A percentile compares a stretch with the other conserved stretches of the same genome.
These are phyloP conservation scores for Gynandropsis gynandra DNA, from an alignment of 345 rosid species.

Conservation along the genomic window DNA sequence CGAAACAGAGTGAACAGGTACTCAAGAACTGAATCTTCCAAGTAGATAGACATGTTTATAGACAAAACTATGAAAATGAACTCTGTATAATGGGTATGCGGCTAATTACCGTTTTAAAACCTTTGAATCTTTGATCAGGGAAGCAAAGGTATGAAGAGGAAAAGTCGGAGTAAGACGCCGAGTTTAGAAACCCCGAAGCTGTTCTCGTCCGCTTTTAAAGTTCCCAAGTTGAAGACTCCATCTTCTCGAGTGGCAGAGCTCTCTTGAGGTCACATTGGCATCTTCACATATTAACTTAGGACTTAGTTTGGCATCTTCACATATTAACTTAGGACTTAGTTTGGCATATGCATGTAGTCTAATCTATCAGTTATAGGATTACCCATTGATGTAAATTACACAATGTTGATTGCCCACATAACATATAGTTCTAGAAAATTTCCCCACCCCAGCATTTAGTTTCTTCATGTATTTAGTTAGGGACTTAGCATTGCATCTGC, in stretches of 20 bases:
- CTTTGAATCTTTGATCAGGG: slow-evolving; percentile 34
- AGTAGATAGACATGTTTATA: neutral
- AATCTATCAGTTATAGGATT: too few relatives aligned
- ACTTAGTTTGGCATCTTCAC: too few relatives aligned
- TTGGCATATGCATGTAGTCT: too few relatives aligned
- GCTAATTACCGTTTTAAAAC: neutral
- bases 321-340: too few relatives aligned
- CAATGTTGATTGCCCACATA: too few relatives aligned
- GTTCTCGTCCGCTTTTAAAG: slow-evolving; percentile 60
- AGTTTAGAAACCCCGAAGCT: slow-evolving; percentile 47
- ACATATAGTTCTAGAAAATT: too few relatives aligned
- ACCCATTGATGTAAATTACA: too few relatives aligned
- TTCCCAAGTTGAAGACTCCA: slow-evolving; percentile 69
- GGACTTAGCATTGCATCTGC: too few relatives aligned
- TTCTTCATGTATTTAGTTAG: too few relatives aligned
- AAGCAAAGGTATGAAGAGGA: slow-evolving; percentile 53
- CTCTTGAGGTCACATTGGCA: neutral
- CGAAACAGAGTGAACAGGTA: slow-evolving; percentile 47
- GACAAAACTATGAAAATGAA: neutral
- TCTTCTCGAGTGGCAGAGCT: slow-evolving; percentile 24
- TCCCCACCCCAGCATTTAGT: too few relatives aligned
- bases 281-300: neutral
- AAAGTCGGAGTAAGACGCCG: slow-evolving; percentile 25
- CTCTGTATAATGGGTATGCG: too few relatives aligned
- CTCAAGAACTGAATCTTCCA: slow-evolving; percentile 1